Conservation (phyloP, 164 flowering plant species). For the Protea cynaroides region DNA sequence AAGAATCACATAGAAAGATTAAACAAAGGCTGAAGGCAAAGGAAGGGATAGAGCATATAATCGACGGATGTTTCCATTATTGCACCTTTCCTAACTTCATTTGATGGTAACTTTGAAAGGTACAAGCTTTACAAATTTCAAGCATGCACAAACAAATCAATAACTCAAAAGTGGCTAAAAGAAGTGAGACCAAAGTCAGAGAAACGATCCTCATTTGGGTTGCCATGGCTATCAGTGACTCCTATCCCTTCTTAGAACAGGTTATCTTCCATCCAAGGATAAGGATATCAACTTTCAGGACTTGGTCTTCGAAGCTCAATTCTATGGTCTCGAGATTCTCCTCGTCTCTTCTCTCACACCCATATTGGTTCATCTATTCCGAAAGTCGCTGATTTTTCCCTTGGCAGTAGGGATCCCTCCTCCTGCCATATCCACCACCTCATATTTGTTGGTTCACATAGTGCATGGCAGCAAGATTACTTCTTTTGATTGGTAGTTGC, state of each 20-base stretch:
- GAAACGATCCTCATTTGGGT: too few relatives aligned
- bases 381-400: conserved; percentile 48
- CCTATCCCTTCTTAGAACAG: conserved; percentile 73
- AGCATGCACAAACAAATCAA: too few relatives aligned
- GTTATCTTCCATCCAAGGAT: conserved; percentile 72
- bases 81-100: too few relatives aligned
- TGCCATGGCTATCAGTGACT: too few relatives aligned
- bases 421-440: conserved; percentile 63
- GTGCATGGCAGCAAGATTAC: conserved; percentile 93
- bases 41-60: too few relatives aligned
- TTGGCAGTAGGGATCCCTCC: conserved; percentile 72
- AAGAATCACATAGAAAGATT: too few relatives aligned
- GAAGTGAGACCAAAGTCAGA: too few relatives aligned
- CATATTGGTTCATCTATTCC: conserved; percentile 68
- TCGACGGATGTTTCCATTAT: too few relatives aligned
- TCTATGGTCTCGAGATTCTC: conserved; percentile 57
- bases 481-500: conserved; percentile 79
- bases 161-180: too few relatives aligned
- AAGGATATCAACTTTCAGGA: conserved; percentile 60
- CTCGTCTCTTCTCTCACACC: conserved; percentile 60
- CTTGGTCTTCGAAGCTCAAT: conserved; percentile 60
- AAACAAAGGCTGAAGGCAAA: too few relatives aligned
- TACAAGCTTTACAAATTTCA: too few relatives aligned
- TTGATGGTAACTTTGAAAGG: too few relatives aligned
- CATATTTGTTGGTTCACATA: conserved; percentile 62